Evolutionary conservation across 257 asterid genomes (phyloP), one percentile per base, ranked within the genome.

Genomic region (Gentiana macrophylla): DNA sequence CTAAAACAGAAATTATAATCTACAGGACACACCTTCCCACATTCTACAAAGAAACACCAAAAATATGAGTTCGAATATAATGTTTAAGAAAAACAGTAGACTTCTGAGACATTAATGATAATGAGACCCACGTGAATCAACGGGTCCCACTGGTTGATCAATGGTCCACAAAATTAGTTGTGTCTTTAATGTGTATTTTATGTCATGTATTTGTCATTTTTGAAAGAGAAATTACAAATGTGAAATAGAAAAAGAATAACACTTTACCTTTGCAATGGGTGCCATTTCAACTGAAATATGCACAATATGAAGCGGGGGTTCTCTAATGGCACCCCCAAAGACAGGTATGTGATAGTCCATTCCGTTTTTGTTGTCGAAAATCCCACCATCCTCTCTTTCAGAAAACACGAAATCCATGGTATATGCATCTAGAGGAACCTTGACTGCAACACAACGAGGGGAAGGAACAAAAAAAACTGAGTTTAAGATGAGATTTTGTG

Each of bases 241-340:
- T 41, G 0, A 41, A 38, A 1, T 9, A 34, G 47, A 4, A 45
- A 35, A 38, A 38, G n/a, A 3, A 57, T 52, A 46, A 50, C 59
- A 66, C 52, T 56, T 56, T 74, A 83, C 99, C 99, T 92, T 92
- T 33, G 99, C 97, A 74, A 92, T 83, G 59, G 99, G 97, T 4
- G 99, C 99, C 99, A 92, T 88, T 80, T 92, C 99, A 46, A 88
- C 94, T 45, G 95, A 77, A 73, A 92, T 74, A 73, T 92, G 99
- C 55, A 92, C 95, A 72, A 92, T 83, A 68, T 92, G 93, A 94
- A 88, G 69, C 1, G 95, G 95, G 57, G 97, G 89, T 76, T 92
- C 99, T 76, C 82, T 83, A 45, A 62, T 72, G 51, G 81, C 76
- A 69, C 94, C 97, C 52, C 95, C 91, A 65, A 63, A 72, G 24